Conservation (phyloP, 352 stramenopile genomes). For the Hyaloperonospora brassicae region DNA sequence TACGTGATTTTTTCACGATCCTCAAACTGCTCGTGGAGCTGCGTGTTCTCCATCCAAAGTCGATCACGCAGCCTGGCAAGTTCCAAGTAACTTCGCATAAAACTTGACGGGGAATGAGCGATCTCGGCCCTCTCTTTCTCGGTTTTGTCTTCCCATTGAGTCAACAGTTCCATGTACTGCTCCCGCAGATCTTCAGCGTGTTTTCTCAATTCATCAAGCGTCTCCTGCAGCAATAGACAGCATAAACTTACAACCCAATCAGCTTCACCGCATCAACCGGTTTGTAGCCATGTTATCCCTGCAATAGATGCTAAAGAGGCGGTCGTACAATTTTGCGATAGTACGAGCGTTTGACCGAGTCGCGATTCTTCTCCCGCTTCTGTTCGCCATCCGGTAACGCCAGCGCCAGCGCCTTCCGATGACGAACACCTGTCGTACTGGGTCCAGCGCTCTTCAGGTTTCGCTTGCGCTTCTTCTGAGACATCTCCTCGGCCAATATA, state of each 20-base stretch:
- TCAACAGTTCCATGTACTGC: conserved; percentile 38
- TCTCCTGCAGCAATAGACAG: conserved; percentile 27
- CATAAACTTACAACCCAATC: not conserved
- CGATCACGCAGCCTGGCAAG: conserved; percentile 36
- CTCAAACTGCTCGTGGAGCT: conserved; percentile 44
- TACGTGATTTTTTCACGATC: conserved; percentile 48
- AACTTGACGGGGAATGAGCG: conserved; percentile 25
- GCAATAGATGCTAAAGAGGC: not conserved
- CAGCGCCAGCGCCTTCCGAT: conserved; percentile 26
- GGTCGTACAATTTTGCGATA: conserved; percentile 41
- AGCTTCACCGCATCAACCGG: no score
- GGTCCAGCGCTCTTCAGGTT: conserved; percentile 21
- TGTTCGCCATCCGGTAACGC: conserved; percentile 24
- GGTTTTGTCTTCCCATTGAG: conserved; percentile 37
- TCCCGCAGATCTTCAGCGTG: conserved; percentile 39
- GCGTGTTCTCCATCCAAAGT: conserved; percentile 46
- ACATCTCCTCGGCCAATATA: conserved; percentile 38
- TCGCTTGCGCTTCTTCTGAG: conserved; percentile 32
- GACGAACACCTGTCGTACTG: conserved; percentile 18
- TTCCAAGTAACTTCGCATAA: conserved; percentile 45
- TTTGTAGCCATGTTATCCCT: no score
- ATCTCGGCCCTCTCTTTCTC: conserved; percentile 25
- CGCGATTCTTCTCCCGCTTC: conserved; percentile 51
- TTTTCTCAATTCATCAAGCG: conserved; percentile 33
- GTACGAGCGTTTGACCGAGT: conserved; percentile 48